Evolutionary conservation across 1,284 basidiomycete genomes (phyloP), one percentile per base, ranked within the genome.

Genomic region (Rhodotorula sp.): DNA sequence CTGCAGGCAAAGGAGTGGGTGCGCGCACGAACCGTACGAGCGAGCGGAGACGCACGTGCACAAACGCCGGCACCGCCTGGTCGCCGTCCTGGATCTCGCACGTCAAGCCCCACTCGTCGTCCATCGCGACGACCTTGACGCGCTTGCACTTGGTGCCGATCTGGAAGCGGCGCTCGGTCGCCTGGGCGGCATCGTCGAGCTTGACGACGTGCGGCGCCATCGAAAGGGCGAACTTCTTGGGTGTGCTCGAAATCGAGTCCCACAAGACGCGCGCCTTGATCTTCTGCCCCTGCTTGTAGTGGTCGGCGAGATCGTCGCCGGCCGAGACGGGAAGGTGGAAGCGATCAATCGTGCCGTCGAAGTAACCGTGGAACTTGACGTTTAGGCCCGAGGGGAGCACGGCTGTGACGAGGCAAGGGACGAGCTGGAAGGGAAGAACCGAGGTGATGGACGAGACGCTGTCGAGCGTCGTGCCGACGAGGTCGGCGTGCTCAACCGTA

Each of bases 301-400:
- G 77, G 66, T 82, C 81, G 41, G 67, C 70, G 12, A 84, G 81
- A 29, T 84, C 85, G n/a, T 61, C 54, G 54, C 59, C 66, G 3
- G 60, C 53, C 21, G 70, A 50, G n/a, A 61, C 22, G 21, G 57
- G 59, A 32, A 98, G 83, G 82, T 99, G 95, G 72, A 90, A 87
- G 56, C 88, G 84, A 80, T 97, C 94, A 63, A 94, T 87, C 0
- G 94, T 96, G 41, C 93, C 96, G 62, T 94, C 90, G 81, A 95
- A 98, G 82, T 92, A 96, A 3, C 95, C 96, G 44, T 95, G 87
- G 32, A 98, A 85, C 82, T 96, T 94, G 61, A 99, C 85, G 79
- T 92, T 92, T 64, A 99, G 84, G 36, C 97, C 97, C 32, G 85
- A 85, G 27, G 90, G 85, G 51, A 89, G 84, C n/a, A 91, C 86